These are phyloP conservation scores for Sordariomycetes sp. DNA, from an alignment of 2,329 filamentous ascomycete species.

Conservation along the genomic window DNA sequence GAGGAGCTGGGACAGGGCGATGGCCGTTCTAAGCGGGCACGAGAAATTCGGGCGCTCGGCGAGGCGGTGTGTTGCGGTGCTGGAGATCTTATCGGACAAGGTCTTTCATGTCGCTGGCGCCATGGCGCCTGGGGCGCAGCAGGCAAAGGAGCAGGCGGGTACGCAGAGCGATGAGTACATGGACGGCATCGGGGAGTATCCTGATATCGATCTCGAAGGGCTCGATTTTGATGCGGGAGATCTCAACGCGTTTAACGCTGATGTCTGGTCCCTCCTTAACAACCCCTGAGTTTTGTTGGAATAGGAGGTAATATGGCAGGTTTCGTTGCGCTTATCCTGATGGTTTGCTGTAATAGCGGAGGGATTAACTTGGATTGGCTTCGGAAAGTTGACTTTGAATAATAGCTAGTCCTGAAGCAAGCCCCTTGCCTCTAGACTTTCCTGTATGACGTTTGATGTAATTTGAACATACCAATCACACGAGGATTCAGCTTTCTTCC, in stretches of 20 bases:
- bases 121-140: not conserved
- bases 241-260: constrained; percentile 20
- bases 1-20: constrained; percentile 20
- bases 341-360: too few relatives aligned
- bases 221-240: constrained; percentile 19
- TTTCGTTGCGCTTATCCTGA: too few relatives aligned
- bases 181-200: not conserved
- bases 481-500: too few relatives aligned
- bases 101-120: constrained; percentile 13
- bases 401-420: too few relatives aligned
- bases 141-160: not conserved
- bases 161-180: not conserved
- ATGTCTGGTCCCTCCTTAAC: constrained; percentile 17
- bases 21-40: constrained; percentile 19
- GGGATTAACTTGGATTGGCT: too few relatives aligned
- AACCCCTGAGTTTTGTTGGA: not conserved
- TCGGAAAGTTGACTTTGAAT: too few relatives aligned
- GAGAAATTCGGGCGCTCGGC: constrained; percentile 22
- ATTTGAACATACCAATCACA: too few relatives aligned
- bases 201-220: constrained; percentile 12
- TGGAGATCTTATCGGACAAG: constrained; percentile 22
- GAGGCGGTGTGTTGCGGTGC: constrained; percentile 18
- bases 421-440: too few relatives aligned
- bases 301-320: too few relatives aligned
- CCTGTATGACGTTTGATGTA: too few relatives aligned